Evolutionary conservation across 257 asterid species (phyloP), one percentile per base, ranked within the genome.

Genomic region (Plectranthus barbatus): DNA sequence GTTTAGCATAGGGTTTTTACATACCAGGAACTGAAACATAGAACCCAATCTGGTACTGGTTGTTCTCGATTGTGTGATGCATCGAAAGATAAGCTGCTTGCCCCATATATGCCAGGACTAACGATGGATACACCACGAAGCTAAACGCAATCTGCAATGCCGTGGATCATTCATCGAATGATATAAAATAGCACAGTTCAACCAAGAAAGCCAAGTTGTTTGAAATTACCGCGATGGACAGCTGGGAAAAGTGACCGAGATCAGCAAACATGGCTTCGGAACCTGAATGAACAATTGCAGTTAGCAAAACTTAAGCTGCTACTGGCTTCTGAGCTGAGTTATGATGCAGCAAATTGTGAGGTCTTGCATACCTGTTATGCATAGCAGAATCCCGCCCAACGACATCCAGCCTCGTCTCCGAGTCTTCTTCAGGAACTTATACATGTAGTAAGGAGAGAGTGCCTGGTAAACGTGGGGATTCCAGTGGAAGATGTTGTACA

Each of bases 221-320:
- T 26, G 31, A 26, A 26, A 14, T 67, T 76, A 91, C 98, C 95
- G 86, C 77, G 75, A 91, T 88, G 57, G 96, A 88, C 77, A 88
- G 21, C 85, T 88, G 95, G 0, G 98, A 91, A 55, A 91, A 91
- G 74, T 91, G 98, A 50, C 98, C 98, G 70, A 88, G 98, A 79
- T 91, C 98, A 29, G 98, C 98, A 74, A 71, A 88, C 98, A 91
- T 91, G 40, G 98, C 96, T 71, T 91, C 98, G 0, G 98, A 91
- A 71, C 98, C 97, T 85, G 81, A 62, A 67, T 20, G 46, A 15
- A 17, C 17, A 62, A 18, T 56, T 37, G 9, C 21, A 20, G 9
- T 18, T 60, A 40, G 65, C 19, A 24, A 39, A 24, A 11, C 24
- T 44, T 2, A 9, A 15, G 51, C 24, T n/a, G 20, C 20, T n/a